These are phyloP conservation scores for Coprinopsis cinerea DNA, from an alignment of 768 basidiomycete genomes.

Conservation along the genomic window DNA sequence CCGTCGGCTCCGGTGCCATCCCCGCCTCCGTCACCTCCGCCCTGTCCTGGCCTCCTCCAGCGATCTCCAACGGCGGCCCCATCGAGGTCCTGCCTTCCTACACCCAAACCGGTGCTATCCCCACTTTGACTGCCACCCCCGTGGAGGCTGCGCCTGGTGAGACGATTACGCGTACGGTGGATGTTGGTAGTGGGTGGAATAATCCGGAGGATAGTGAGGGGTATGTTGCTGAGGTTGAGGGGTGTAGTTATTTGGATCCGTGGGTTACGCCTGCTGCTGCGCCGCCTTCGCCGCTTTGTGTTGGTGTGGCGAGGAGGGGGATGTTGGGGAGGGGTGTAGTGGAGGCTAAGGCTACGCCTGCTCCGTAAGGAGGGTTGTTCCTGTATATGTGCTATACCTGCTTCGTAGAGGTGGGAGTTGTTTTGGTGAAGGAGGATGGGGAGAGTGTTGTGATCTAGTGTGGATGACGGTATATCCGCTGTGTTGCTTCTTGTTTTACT, in stretches of 20 bases:
- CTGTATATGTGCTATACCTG: too few relatives aligned
- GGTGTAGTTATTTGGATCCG: constrained; percentile 80
- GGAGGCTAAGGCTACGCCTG: too few relatives aligned
- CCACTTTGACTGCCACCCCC: constrained; percentile 65
- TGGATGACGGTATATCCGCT: too few relatives aligned
- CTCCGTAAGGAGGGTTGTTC: too few relatives aligned
- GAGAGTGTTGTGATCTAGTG: too few relatives aligned
- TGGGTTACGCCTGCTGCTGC: constrained; percentile 60
- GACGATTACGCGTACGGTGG: constrained; percentile 29
- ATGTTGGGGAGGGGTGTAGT: too few relatives aligned
- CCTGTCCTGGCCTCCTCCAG: constrained; percentile 69
- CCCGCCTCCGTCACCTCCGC: constrained; percentile 42
- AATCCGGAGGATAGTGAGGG: constrained; percentile 64
- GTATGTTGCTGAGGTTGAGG: constrained; percentile 55
- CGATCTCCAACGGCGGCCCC: constrained; percentile 51
- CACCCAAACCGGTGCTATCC: constrained; percentile 60
- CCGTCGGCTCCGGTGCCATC: constrained; percentile 63
- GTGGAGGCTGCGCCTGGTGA: constrained; percentile 41
- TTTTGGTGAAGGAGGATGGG: too few relatives aligned
- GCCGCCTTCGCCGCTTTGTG: constrained; percentile 59
- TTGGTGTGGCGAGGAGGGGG: too few relatives aligned
- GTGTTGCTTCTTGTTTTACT: too few relatives aligned
- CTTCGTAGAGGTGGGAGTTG: too few relatives aligned
- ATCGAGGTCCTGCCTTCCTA: constrained; percentile 58
- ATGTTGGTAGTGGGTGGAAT: constrained; percentile 78